Evolutionary conservation across 495 filamentous ascomycete genomes (phyloP), one percentile per base, ranked within the genome.

Genomic region (Penicillium turbatum): DNA sequence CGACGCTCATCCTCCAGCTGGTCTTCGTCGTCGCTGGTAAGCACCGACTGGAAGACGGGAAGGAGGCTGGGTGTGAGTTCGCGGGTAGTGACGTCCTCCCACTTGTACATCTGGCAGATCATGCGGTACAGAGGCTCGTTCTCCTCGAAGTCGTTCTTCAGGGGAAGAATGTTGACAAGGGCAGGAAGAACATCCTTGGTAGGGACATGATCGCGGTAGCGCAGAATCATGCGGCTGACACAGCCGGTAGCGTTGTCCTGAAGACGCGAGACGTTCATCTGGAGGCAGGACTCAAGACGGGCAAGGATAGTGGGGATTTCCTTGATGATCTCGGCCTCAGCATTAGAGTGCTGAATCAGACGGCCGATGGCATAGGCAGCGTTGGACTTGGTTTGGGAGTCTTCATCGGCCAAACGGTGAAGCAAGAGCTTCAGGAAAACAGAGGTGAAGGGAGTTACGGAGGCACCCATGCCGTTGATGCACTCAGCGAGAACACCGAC

Each of bases 111-210:
- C 67, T 87, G 82, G 66, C 89, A 84, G 62, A 98, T 82, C 82
- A 89, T 92, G 60, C 85, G 79, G 72, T 85, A 98, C 32, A 97
- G 82, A 10, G 92, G 89, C 55, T 88, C 86, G 74, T 98, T 97
- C 82, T 98, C 93, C 70, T 96, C 91, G 57, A 82, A 97, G 68
- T 98, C 93, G 60, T 96, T 92, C 73, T 87, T 90, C 60, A 97
- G 73, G 24, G 93, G 93, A 40, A 98, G 78, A 11, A 93, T 78
- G 48, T 77, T 78, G 16, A 93, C 81, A 37, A 98, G 77, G 3
- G 80, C 83, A 21, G 92, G 91, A 1, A 98, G 79, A 16, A 96
- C 87, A 10, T 95, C 84, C 51, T 79, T 71, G 51, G 90, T 75
- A 5, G 92, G 92, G 6, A 97, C 82, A 47, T 81, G 81, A 42